Base-by-base conservation (phyloP, 306 rosid genomes). In the Dicorynia guianensis region DNA sequence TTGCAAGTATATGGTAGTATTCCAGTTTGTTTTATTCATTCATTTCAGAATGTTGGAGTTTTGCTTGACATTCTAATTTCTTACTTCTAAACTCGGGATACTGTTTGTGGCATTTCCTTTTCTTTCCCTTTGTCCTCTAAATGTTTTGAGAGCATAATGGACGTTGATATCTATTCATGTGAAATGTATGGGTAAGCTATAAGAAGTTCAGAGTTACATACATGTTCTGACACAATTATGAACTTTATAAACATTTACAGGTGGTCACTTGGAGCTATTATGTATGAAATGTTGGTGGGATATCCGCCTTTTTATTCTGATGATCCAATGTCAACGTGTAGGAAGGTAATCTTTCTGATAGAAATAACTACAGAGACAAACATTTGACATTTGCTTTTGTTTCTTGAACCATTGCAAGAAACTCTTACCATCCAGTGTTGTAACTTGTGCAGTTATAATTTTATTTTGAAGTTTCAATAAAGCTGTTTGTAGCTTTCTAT, bases 241-340 rank as follows among this genome's bases (percentile, higher is more conserved):
- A 72, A 43, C 72, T 58, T 79, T 75, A 36, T 63, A 11, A 53
- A 25, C 73, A 80, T 53, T 70, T 49, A 34, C 86, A 92, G 99
- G 99, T 96, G 99, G 99, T 96, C 99, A 52, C 98, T 96, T 74
- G 99, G 99, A 75, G 99, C 99, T 76, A 96, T 96, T 66, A 96
- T 92, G 99, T 96, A 83, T 80, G 99, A 96, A 89, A 96, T 96
- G 99, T 81, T 96, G 34, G 97, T 96, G 54, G 99, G 99, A 12
- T 96, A 87, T 69, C 99, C 99, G 3, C 99, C 99, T 36, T 96
- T 96, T 82, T 96, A 92, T 88, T 96, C 99, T 35, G 99, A 96
- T 81, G 99, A 96, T 82, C 97, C 99, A 48, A 89, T 96, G 98
- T 82, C 97, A 60, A 96, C 99, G 18, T 96, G 99, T 78, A 91